phyloP scores from a whole-genome alignment of 331 rosid species.

The Spiraea crenata region DNA sequence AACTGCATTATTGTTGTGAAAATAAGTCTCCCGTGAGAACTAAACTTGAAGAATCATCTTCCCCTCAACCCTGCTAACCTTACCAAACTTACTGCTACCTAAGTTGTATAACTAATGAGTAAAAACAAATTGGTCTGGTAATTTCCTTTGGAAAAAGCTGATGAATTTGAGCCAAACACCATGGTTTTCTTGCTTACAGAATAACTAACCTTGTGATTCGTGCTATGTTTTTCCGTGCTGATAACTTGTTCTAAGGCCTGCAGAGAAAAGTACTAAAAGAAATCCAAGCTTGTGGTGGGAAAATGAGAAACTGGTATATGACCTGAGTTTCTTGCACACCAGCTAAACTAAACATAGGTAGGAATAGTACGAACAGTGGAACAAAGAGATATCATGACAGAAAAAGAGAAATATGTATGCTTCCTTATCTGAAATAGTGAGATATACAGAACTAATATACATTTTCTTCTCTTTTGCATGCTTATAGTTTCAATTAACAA shows the following conservation, averaged over 20 bases:
- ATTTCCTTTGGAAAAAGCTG: neutral
- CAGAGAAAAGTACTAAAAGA: neutral
- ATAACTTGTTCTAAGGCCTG: too few relatives aligned
- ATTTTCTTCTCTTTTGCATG: slow-evolving; percentile 3
- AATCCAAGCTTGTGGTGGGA: neutral
- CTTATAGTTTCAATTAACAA: slow-evolving; percentile 15
- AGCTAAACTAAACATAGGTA: neutral
- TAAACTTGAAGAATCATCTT: neutral
- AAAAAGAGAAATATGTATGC: slow-evolving; percentile 10
- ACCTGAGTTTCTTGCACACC: too few relatives aligned
- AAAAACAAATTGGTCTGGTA: too few relatives aligned
- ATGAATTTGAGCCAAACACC: neutral
- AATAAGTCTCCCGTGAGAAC: neutral
- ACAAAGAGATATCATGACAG: neutral
- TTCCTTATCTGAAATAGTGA: slow-evolving; percentile 2
- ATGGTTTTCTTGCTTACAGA: neutral
- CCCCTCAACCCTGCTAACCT: neutral
- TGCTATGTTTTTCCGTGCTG: neutral
- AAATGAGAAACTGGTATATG: too few relatives aligned
- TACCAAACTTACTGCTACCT: neutral
- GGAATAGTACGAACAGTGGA: neutral
- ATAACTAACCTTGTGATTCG: neutral
- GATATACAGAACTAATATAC: slow-evolving; percentile 17
- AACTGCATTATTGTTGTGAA: neutral
- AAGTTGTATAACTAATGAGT: neutral